Evolutionary conservation across 1,284 basidiomycete species (phyloP).

Genomic region (Vanrija humicola): DNA sequence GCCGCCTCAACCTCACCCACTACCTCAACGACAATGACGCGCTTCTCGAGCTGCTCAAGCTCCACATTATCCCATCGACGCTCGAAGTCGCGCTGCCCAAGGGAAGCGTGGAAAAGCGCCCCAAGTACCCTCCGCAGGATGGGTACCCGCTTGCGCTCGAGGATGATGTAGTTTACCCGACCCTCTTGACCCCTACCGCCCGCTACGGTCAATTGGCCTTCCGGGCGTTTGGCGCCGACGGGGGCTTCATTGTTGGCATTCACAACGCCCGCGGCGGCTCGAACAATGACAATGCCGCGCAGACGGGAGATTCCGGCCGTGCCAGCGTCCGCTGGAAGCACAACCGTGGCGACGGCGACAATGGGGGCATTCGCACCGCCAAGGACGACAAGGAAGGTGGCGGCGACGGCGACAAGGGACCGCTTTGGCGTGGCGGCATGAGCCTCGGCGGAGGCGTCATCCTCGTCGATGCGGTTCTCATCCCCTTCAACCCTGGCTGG

Average conservation of each 20-base stretch:
- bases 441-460: conserved; percentile 72
- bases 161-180: conserved; percentile 68
- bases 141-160: conserved; percentile 66
- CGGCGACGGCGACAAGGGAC: conserved; percentile 12
- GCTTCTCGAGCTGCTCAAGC: conserved; percentile 69
- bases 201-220: conserved; percentile 79
- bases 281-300: conserved; percentile 66
- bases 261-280: conserved; percentile 72
- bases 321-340: conserved; percentile 57
- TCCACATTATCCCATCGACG: conserved; percentile 74
- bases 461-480: conserved; percentile 74
- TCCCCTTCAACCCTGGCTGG: conserved; percentile 82
- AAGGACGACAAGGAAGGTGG: neutral
- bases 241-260: conserved; percentile 74
- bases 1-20: conserved; percentile 75
- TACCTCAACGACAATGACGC: conserved; percentile 62
- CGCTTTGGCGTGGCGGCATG: conserved; percentile 43
- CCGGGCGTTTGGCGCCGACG: conserved; percentile 53
- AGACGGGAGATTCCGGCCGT: conserved; percentile 73
- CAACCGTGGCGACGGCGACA: conserved; percentile 24
- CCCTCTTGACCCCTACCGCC: conserved; percentile 61
- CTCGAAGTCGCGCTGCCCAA: conserved; percentile 2
- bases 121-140: conserved; percentile 20
- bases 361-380: neutral
- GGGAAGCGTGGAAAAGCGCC: neutral